Evolutionary conservation across 139 green algal species (phyloP), one percentile per base, ranked within the genome.

Genomic region (Coccomyxa sp.): DNA sequence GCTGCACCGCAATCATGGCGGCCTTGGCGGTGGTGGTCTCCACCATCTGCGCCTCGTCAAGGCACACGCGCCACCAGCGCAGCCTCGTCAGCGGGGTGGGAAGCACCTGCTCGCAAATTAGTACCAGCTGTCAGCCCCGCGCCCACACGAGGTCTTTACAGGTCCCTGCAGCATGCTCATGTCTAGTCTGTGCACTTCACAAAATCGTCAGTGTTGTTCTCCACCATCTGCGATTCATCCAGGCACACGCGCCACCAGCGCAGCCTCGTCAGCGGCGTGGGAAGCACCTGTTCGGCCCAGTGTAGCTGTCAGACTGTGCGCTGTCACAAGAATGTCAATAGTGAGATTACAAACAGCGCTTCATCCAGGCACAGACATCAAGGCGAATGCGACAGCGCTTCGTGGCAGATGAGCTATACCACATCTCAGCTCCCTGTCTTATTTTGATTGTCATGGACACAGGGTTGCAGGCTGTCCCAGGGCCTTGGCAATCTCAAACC

Each of bases 21-120:
- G 93, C 94, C 70, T 92, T 89, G 39, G 88, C 83, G 0, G 91
- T 92, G 69, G 68, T 75, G 79, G 82, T 86, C 81, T 95, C 91
- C 75, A 99, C 93, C 88, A 96, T 91, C 82, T 99, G 94, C 0
- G 94, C 94, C 81, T 71, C 95, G 76, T 99, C 95, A 71, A 98
- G 82, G 58, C 92, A 92, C 35, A 99, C 89, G 0, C 95, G 88
- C 92, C 93, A 98, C 90, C 93, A 99, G 4, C 41, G 64, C 71
- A 98, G 79, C 31, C 93, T 82, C 10, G 93, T 98, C 31, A 99
- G 87, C 0, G 95, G 95, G 7, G 95, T 96, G 39, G 94, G 90
- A 8, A 97, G 78, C 18, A 91, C 80, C 82, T 90, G 39, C 31
- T 70, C 74, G 9, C 58, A 29, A 29, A 75, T 80, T 37, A 18